Evolutionary conservation across 148 eudicot genomes (phyloP).

Genomic region (Vaccinium corymbosum): DNA sequence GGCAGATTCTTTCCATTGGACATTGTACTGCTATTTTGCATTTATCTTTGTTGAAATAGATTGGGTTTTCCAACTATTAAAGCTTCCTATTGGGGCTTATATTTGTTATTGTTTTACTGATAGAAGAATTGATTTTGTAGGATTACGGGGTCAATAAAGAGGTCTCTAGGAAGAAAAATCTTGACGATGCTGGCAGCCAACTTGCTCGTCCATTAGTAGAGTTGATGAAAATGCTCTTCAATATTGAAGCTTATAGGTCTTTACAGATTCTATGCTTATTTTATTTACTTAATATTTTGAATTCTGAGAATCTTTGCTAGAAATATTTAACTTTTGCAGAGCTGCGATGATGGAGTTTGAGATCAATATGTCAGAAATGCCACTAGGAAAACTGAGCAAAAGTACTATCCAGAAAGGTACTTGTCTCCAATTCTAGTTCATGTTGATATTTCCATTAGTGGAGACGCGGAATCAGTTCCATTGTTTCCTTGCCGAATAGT

Average conservation of each 20-base stretch:
- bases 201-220: slow-evolving; percentile 76
- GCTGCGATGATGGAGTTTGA: slow-evolving; percentile 99
- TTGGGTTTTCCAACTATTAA: background rate
- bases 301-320: slow-evolving; percentile 6
- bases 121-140: slow-evolving; percentile 30
- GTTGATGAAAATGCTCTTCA: slow-evolving; percentile 94
- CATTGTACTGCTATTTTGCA: slow-evolving; percentile 53
- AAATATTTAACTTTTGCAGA: slow-evolving; percentile 38
- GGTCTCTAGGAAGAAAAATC: slow-evolving; percentile 47
- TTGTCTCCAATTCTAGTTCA: slow-evolving; percentile 8
- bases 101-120: background rate
- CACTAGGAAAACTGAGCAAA: slow-evolving; percentile 94
- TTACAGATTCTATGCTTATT: background rate
- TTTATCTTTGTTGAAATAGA: background rate
- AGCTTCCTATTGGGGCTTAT: background rate
- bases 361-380: slow-evolving; percentile 97
- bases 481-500: background rate
- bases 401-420: slow-evolving; percentile 88
- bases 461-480: background rate
- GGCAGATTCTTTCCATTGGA: slow-evolving; percentile 90
- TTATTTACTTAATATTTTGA: slow-evolving; percentile 1
- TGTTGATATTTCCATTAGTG: background rate
- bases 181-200: slow-evolving; percentile 43
- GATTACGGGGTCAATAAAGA: slow-evolving; percentile 92
- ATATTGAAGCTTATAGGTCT: slow-evolving; percentile 93